Evolutionary conservation across 805 yeast species (phyloP).

Genomic region (fission yeast (Schizosaccharomyces pombe)): DNA sequence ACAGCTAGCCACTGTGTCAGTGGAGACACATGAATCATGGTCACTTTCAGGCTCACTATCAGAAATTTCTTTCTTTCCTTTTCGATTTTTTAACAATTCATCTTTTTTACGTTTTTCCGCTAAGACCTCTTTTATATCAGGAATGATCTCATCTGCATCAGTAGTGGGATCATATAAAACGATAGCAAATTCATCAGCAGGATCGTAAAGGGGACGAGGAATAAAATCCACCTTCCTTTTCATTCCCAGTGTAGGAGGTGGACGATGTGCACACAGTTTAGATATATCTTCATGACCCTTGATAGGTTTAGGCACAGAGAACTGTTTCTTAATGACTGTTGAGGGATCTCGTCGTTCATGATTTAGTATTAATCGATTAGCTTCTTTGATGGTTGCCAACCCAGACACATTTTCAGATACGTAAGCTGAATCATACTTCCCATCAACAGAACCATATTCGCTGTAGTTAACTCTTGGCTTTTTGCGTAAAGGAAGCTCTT

Average conservation of each 20-base stretch:
- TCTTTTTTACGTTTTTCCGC: neutral
- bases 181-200: constrained; percentile 76
- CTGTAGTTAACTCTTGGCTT: constrained; percentile 10
- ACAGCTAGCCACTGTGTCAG: too few relatives aligned
- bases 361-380: constrained; percentile 7
- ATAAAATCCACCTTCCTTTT: constrained; percentile 37
- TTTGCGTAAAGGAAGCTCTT: constrained; percentile 8
- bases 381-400: constrained; percentile 5
- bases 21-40: neutral
- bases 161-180: constrained; percentile 89
- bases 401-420: constrained; percentile 5
- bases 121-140: constrained; percentile 7
- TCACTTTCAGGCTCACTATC: neutral
- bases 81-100: neutral
- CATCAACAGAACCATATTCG: constrained; percentile 5
- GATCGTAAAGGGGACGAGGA: constrained; percentile 91
- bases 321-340: constrained; percentile 8
- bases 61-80: neutral
- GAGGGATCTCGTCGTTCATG: constrained; percentile 7
- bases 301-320: constrained; percentile 7
- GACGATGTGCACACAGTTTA: constrained; percentile 5
- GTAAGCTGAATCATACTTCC: constrained; percentile 5
- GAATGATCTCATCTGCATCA: constrained; percentile 22
- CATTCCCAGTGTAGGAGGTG: constrained; percentile 75
- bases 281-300: constrained; percentile 6